Base-by-base conservation (phyloP, 495 filamentous ascomycete species). In the Aspergillus leporis region DNA sequence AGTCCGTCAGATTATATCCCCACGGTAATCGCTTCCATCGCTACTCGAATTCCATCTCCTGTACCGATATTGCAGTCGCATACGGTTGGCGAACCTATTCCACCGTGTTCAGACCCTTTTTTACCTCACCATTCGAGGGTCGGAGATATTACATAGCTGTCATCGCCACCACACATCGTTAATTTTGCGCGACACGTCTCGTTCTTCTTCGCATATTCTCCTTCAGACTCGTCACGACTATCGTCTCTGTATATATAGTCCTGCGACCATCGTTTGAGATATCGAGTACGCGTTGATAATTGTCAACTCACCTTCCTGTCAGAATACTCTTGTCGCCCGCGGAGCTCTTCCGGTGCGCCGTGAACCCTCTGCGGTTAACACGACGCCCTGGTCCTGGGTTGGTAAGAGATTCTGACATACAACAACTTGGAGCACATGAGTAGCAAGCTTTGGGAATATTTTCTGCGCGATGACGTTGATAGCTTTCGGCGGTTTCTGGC, bases 391-490 rank as follows among this genome's bases (percentile, higher is more conserved):
- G 74, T 74, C 72, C 77, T 72, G 84, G 87, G 85, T 82, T 80
- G 81, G 81, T 78, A 79, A 80, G 84, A 82, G 78, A 70, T 77
- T 72, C 74, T 71, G 71, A 70, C 70, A 65, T 62, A 60, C 62
- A 56, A 69, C 66, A 67, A 71, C 59, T 65, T 66, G 68, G 75
- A 77, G 82, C 89, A 87, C 86, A 98, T 98, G 95, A 97, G 90
- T 84, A 88, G 89, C 78, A 86, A 90, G 80, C 86, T 98, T 70
- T 97, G 94, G 93, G 90, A 91, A 79, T 91, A 83, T 74, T 98
- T 92, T 72, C 87, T 93, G 76, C 88, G 96, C 83, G 90, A 97
- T 86, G 91, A 98, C 80, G 89, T 93, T 81, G 91, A 93, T 66
- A 85, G 76, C 68, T 98, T 98, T 79, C 86, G 87, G 78, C 87